Conservation (phyloP, 164 flowering plant genomes). For the Houttuynia cordata region DNA sequence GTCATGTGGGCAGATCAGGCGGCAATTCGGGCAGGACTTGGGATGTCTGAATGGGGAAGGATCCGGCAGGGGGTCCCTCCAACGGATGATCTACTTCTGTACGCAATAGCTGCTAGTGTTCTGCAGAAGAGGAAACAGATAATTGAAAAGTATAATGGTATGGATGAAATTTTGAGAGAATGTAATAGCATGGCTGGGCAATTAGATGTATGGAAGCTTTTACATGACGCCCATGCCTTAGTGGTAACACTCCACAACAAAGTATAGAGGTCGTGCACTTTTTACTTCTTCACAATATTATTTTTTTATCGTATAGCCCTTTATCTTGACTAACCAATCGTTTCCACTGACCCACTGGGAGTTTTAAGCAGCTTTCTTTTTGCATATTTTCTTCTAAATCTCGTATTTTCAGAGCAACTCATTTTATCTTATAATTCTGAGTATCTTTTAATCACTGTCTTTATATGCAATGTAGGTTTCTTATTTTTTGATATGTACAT, state of each 20-base stretch:
- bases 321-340: too few species aligned
- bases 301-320: not conserved
- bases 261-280: constrained; percentile 16
- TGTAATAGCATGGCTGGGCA: constrained; percentile 92
- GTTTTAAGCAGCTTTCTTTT: too few species aligned
- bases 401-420: too few species aligned
- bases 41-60: constrained; percentile 80
- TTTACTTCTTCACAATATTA: not conserved
- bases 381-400: too few species aligned
- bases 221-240: constrained; percentile 85
- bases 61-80: constrained; percentile 82
- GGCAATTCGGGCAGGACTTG: constrained; percentile 75
- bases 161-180: constrained; percentile 90
- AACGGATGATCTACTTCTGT: constrained; percentile 77
- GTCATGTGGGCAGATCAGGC: constrained; percentile 99
- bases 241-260: constrained; percentile 75
- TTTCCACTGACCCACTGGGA: too few species aligned
- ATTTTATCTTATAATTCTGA: too few species aligned
- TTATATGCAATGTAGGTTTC: too few species aligned
- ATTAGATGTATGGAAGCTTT: constrained; percentile 87
- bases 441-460: too few species aligned
- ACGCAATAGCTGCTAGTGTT: constrained; percentile 90
- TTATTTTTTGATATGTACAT: too few species aligned
- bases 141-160: constrained; percentile 72
- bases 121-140: constrained; percentile 79